Base-by-base conservation (phyloP, 2,329 filamentous ascomycete genomes). In the Colletotrichum tropicale region DNA sequence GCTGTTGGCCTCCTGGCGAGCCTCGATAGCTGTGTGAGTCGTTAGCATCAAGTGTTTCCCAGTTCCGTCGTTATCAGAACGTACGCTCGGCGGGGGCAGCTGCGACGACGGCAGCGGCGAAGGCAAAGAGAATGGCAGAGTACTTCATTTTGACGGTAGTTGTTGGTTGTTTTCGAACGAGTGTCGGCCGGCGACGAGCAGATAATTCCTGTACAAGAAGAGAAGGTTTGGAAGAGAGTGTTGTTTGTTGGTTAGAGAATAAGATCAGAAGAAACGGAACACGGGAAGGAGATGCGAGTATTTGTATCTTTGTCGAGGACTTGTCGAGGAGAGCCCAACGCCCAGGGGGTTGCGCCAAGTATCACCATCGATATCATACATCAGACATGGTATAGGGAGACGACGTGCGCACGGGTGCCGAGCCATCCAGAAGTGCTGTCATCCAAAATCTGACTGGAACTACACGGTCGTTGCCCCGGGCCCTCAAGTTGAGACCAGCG, bases 151-250 rank as follows among this genome's bases (percentile, higher is more conserved):
- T 90, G 87, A 84, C 81, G 79, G 80, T 78, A 72, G 68, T 77
- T 74, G 73, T 74, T 66, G n/a, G 62, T 48, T 34, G 62, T 71
- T 79, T 79, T 74, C 72, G 80, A 83, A 82, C 65, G 77, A 82
- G 83, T 80, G 88, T 90, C 88, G 88, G 81, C 88, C 88, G 87
- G 88, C 88, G 88, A 90, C 88, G 81, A 85, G 84, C 81, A 84
- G 80, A 80, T 82, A 77, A 79, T 81, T 82, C 76, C 80, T 79
- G 75, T 81, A 81, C 78, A 78, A 77, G 79, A 78, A 79, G 73
- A 77, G 78, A 77, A 79, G 28, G 76, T 76, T 76, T 55, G 66
- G 64, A 74, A 65, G 70, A 66, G 65, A 79, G 71, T 66, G 71
- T 36, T 52, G 43, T 70, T 64, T 68, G 67, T 62, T 60, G 58